These are phyloP conservation scores for Erythrophleum ivorense DNA, from an alignment of 331 rosid genomes.

Conservation along the genomic window DNA sequence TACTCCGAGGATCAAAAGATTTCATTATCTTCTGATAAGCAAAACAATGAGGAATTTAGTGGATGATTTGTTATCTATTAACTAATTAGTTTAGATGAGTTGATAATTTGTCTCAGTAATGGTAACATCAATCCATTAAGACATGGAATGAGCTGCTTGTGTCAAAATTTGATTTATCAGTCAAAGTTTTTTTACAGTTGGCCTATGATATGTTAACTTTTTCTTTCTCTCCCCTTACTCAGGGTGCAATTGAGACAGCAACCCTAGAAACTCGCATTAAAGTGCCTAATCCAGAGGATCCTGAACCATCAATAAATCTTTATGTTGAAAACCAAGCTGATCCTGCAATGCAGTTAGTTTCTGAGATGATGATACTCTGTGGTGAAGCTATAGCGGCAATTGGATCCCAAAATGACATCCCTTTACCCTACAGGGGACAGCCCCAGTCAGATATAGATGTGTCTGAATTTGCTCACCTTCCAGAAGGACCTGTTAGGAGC, in stretches of 20 bases:
- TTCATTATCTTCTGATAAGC: conserved; percentile 8
- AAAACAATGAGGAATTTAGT: background rate
- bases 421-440: conserved; percentile 97
- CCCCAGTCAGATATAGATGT: conserved; percentile 84
- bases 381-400: conserved; percentile 89
- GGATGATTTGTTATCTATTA: background rate
- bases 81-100: conserved; percentile 5
- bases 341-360: conserved; percentile 94
- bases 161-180: background rate
- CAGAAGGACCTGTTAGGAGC: conserved; percentile 98
- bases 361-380: conserved; percentile 97
- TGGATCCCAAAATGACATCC: conserved; percentile 79
- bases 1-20: conserved; percentile 13
- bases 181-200: conserved; percentile 18
- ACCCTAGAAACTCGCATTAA: conserved; percentile 86
- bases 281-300: conserved; percentile 85
- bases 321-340: conserved; percentile 96
- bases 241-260: conserved; percentile 91
- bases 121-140: conserved; percentile 25
- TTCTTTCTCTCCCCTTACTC: conserved; percentile 41
- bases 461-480: conserved; percentile 87
- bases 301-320: conserved; percentile 77
- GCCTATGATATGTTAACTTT: conserved; percentile 31
- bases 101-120: conserved; percentile 21
- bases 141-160: conserved; percentile 16